Conservation (phyloP, 345 rosid species). For the Geranium brycei region DNA sequence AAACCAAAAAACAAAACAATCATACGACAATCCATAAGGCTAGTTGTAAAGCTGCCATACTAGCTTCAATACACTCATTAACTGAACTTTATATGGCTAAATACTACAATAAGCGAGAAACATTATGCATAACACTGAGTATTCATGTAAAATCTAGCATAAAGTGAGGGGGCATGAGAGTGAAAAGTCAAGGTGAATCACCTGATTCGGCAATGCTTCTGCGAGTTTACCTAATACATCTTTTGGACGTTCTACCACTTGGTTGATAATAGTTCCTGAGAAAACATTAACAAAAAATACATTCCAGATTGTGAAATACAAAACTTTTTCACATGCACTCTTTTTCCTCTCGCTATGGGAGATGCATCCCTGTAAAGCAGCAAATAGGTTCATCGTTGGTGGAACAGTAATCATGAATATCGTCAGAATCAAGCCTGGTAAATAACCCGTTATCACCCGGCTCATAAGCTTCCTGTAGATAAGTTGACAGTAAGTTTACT, state of each 20-base stretch:
- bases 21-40: too few relatives aligned
- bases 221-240: constrained; percentile 63
- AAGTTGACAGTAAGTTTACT: too few relatives aligned
- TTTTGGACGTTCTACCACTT: constrained; percentile 40
- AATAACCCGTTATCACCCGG: constrained; percentile 18
- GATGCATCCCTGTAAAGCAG: constrained; percentile 20
- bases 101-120: too few relatives aligned
- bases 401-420: constrained; percentile 21
- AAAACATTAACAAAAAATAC: constrained; percentile 27
- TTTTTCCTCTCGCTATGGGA: constrained; percentile 22
- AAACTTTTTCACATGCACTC: constrained; percentile 23
- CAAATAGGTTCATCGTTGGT: constrained; percentile 20
- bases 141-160: neutral
- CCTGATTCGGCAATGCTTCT: constrained; percentile 67
- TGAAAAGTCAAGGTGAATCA: constrained; percentile 8
- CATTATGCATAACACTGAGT: too few relatives aligned
- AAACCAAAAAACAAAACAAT: too few relatives aligned
- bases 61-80: too few relatives aligned
- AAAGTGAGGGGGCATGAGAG: too few relatives aligned
- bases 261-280: constrained; percentile 19
- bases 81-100: too few relatives aligned
- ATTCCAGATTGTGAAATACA: constrained; percentile 28
- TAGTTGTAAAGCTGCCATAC: too few relatives aligned
- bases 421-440: constrained; percentile 24
- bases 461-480: constrained; percentile 1